Percentiles rank a stretch among this genome's conserved stretches.
Evolutionary conservation across 805 yeast genomes (phyloP).

Genomic region (Isabelozyma gotoi): DNA sequence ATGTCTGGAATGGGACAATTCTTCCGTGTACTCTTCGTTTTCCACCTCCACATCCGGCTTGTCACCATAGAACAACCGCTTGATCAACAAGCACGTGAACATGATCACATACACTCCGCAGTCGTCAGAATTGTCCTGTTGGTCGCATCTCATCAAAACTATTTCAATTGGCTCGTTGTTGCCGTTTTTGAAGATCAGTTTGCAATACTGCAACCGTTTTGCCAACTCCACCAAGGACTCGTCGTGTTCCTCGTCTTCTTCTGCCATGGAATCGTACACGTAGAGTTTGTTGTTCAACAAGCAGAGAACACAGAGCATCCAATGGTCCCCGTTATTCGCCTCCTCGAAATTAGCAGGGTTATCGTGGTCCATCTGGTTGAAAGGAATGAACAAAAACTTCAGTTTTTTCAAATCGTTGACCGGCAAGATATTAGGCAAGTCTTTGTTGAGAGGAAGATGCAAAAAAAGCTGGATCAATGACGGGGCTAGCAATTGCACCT

Average conservation of each 20-base stretch:
- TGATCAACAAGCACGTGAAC: slow-evolving; percentile 35
- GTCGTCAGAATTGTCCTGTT: slow-evolving; percentile 65
- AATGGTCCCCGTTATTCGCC: slow-evolving; percentile 71
- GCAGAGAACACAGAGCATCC: slow-evolving; percentile 64
- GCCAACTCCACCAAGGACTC: slow-evolving; percentile 24
- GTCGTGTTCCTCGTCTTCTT: slow-evolving; percentile 29
- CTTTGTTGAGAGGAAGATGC: slow-evolving; percentile 35
- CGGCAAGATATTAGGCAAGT: slow-evolving; percentile 22
- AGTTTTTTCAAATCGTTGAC: slow-evolving; percentile 28
- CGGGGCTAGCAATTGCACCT: slow-evolving; percentile 47
- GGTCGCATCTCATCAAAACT: slow-evolving; percentile 45
- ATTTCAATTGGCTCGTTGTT: slow-evolving; percentile 20
- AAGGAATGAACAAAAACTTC: slow-evolving; percentile 61
- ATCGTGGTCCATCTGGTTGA: slow-evolving; percentile 62
- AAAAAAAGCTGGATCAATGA: slow-evolving; percentile 62
- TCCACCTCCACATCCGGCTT: slow-evolving; percentile 4
- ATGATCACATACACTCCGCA: slow-evolving; percentile 54
- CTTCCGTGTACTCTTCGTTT: slow-evolving; percentile 5
- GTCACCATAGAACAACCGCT: slow-evolving; percentile 21
- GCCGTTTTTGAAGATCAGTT: slow-evolving; percentile 19
- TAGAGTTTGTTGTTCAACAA: slow-evolving; percentile 46
- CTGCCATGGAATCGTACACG: slow-evolving; percentile 60
- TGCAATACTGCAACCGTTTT: slow-evolving; percentile 18
- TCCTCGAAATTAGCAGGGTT: slow-evolving; percentile 35
- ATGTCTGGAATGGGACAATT: slow-evolving; percentile 5